Evolutionary conservation across 2,329 filamentous ascomycete genomes (phyloP).

Genomic region (Pochonia chlamydosporia): DNA sequence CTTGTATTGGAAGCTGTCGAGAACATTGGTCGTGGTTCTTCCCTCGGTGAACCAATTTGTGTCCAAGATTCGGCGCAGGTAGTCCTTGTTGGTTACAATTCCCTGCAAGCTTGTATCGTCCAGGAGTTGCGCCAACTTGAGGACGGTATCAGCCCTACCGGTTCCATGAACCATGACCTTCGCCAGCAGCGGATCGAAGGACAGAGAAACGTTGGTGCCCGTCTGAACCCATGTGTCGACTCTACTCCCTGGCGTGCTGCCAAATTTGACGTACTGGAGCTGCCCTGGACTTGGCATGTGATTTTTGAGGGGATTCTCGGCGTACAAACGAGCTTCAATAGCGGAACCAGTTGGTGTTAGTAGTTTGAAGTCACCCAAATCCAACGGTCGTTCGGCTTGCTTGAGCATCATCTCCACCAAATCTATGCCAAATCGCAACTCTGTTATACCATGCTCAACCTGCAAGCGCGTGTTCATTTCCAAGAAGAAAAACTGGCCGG

Average conservation of each 20-base stretch:
- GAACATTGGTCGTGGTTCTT: slow-evolving; percentile 25
- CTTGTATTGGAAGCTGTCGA: slow-evolving; percentile 23
- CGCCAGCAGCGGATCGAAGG: slow-evolving; percentile 73
- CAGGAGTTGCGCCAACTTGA: slow-evolving; percentile 56
- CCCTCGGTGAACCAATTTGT: slow-evolving; percentile 22
- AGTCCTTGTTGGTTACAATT: slow-evolving; percentile 29
- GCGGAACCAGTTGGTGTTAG: too few relatives aligned
- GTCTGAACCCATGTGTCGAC: slow-evolving; percentile 63
- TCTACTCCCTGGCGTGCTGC: slow-evolving; percentile 42
- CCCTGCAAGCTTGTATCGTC: slow-evolving; percentile 35
- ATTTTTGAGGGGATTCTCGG: slow-evolving; percentile 49
- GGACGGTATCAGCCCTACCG: slow-evolving; percentile 54
- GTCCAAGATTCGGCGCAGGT: slow-evolving; percentile 22
- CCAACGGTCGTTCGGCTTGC: too few relatives aligned
- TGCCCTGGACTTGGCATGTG: slow-evolving; percentile 55
- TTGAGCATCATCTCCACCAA: too few relatives aligned
- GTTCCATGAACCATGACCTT: slow-evolving; percentile 65
- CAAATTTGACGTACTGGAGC: slow-evolving; percentile 51
- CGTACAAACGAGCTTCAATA: slow-evolving; percentile 35
- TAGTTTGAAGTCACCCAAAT: too few relatives aligned
- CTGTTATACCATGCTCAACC: too few relatives aligned
- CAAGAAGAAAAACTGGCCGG: too few relatives aligned
- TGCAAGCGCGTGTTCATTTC: too few relatives aligned
- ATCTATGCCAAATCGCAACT: too few relatives aligned
- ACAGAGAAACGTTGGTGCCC: slow-evolving; percentile 65